These are phyloP conservation scores for Heliamphora ciliata DNA, from an alignment of 179 eudicot genomes.

Conservation along the genomic window DNA sequence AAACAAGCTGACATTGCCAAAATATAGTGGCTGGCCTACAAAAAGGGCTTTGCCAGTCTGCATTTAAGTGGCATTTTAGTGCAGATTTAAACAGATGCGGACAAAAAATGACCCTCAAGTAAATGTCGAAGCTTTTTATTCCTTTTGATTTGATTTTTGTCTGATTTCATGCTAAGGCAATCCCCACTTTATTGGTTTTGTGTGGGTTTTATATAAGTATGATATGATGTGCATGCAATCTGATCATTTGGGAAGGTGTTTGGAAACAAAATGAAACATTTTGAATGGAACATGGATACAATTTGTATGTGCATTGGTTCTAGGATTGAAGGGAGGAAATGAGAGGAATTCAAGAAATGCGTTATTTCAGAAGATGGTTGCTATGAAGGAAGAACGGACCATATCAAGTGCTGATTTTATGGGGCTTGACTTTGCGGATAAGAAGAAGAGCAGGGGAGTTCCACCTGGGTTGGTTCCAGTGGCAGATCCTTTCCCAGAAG, in stretches of 20 bases:
- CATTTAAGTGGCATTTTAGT: background rate
- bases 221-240: background rate
- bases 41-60: no score
- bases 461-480: constrained; percentile 71
- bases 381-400: constrained; percentile 34
- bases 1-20: no score
- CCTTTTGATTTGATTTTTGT: constrained; percentile 2
- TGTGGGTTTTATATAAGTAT: background rate
- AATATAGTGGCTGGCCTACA: no score
- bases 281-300: background rate
- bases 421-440: constrained; percentile 68
- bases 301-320: constrained; percentile 13
- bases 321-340: constrained; percentile 32
- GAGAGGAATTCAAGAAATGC: constrained; percentile 15
- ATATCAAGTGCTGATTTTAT: constrained; percentile 65
- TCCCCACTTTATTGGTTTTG: background rate
- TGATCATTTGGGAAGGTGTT: background rate
- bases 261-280: background rate
- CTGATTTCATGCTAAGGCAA: background rate
- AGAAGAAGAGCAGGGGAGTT: constrained; percentile 59
- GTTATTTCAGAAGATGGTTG: constrained; percentile 20
- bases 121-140: background rate
- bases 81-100: background rate
- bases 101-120: background rate
- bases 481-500: constrained; percentile 45